phyloP scores from a whole-genome alignment of 2,329 filamentous ascomycete genomes.

The Thyridium curvatum region DNA sequence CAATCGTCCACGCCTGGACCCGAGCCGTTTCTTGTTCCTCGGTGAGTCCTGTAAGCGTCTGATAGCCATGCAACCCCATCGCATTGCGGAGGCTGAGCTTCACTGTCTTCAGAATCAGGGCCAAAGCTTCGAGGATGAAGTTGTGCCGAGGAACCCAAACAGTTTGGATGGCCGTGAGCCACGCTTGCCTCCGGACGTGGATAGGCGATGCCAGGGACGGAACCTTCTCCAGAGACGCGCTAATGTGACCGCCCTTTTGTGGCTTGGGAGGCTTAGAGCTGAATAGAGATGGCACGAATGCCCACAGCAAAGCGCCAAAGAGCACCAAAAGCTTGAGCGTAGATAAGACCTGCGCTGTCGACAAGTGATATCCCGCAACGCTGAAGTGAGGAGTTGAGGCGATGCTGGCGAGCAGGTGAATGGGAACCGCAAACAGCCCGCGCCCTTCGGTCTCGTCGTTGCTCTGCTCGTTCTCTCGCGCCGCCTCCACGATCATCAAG shows the following conservation, averaged over 20 bases:
- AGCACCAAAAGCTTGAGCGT: constrained; percentile 48
- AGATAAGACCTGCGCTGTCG: constrained; percentile 36
- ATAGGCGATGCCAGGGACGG: constrained; percentile 77
- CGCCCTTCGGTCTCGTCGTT: constrained; percentile 58
- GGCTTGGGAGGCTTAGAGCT: constrained; percentile 45
- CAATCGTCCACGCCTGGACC: constrained; percentile 88
- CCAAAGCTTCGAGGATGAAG: constrained; percentile 78
- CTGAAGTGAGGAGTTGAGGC: constrained; percentile 43
- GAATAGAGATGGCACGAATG: constrained; percentile 49
- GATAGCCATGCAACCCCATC: constrained; percentile 71
- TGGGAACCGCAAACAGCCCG: constrained; percentile 59
- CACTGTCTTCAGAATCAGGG: constrained; percentile 70
- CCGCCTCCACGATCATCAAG: constrained; percentile 83
- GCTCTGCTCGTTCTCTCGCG: constrained; percentile 60
- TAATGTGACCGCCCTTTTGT: constrained; percentile 32
- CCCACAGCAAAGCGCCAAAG: constrained; percentile 44
- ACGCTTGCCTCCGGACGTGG: constrained; percentile 78
- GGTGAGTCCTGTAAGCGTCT: constrained; percentile 71
- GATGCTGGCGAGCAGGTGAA: constrained; percentile 46
- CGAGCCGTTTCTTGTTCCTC: constrained; percentile 81
- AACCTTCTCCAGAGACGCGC: constrained; percentile 39
- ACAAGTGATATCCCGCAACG: constrained; percentile 46
- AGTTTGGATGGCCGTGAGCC: constrained; percentile 88
- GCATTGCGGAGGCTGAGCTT: constrained; percentile 77
- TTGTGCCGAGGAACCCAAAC: constrained; percentile 87